Percentiles rank a stretch among this genome's conserved stretches.
phyloP scores from a whole-genome alignment of 1,139 yeast genomes.

The Fermentozyma sake region DNA sequence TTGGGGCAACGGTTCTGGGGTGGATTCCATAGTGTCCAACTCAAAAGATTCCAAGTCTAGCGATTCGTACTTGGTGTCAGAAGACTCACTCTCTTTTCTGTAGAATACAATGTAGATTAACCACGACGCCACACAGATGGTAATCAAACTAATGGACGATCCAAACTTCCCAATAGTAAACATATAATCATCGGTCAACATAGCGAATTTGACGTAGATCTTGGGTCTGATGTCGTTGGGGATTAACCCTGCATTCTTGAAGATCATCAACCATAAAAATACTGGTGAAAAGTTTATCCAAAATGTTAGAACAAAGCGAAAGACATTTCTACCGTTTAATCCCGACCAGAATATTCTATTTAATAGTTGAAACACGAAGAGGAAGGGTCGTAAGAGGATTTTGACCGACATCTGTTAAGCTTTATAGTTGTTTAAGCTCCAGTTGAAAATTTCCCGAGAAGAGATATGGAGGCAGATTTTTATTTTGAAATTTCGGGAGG shows the following conservation, averaged over 20 bases:
- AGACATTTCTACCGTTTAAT: slow-evolving; percentile 34
- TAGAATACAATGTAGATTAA: slow-evolving; percentile 12
- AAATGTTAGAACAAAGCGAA: slow-evolving; percentile 40
- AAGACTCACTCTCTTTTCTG: no score
- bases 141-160: slow-evolving; percentile 5
- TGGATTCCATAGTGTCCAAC: slow-evolving; percentile 2
- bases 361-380: slow-evolving; percentile 16
- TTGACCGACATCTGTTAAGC: no score
- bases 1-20: slow-evolving; percentile 5
- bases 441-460: no score
- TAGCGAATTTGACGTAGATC: slow-evolving; percentile 48
- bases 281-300: slow-evolving; percentile 50
- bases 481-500: no score
- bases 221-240: slow-evolving; percentile 53
- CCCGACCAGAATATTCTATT: slow-evolving; percentile 25
- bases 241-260: slow-evolving; percentile 57
- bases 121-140: slow-evolving; percentile 9
- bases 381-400: slow-evolving; percentile 11
- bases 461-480: no score
- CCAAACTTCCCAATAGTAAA: slow-evolving; percentile 18
- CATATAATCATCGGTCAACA: slow-evolving; percentile 35
- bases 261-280: slow-evolving; percentile 52
- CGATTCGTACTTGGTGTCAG: no score
- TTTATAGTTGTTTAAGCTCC: no score
- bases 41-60: no score